A percentile compares a stretch with the other conserved stretches of the same genome.
phyloP scores from a whole-genome alignment of 2,329 filamentous ascomycete species.

The Elsinoe batatas region DNA sequence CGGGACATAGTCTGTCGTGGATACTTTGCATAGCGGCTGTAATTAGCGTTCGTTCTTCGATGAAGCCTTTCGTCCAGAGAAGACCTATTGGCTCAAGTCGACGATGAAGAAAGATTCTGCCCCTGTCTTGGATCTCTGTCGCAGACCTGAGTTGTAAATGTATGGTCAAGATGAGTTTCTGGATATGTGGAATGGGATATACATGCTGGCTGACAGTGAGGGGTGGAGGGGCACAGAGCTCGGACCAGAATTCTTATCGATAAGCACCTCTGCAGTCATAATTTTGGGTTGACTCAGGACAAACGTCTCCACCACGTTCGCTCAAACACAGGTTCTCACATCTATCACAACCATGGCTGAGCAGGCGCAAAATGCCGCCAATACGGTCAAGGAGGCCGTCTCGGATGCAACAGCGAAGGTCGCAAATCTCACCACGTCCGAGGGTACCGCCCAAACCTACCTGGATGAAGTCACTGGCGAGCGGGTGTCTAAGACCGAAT shows the following conservation, averaged over 20 bases:
- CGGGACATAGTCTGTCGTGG: neutral
- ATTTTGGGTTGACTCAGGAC: neutral
- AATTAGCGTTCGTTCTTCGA: neutral
- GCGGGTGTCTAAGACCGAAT: slow-evolving; percentile 47
- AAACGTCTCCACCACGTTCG: slow-evolving; percentile 13
- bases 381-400: slow-evolving; percentile 29
- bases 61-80: no score
- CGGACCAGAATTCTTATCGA: neutral
- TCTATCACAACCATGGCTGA: slow-evolving; percentile 23
- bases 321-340: neutral
- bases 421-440: slow-evolving; percentile 26
- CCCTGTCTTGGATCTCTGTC: no score
- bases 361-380: slow-evolving; percentile 27
- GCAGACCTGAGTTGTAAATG: no score
- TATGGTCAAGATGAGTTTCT: no score
- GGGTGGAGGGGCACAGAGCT: neutral
- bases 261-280: neutral
- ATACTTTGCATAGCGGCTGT: neutral
- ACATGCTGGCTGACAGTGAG: neutral
- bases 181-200: no score
- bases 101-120: no score
- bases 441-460: slow-evolving; percentile 48
- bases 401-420: slow-evolving; percentile 27
- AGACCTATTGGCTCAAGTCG: no score
- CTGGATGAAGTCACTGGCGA: slow-evolving; percentile 92